Conservation (phyloP, 306 rosid species). For the Dryas octopetala region DNA sequence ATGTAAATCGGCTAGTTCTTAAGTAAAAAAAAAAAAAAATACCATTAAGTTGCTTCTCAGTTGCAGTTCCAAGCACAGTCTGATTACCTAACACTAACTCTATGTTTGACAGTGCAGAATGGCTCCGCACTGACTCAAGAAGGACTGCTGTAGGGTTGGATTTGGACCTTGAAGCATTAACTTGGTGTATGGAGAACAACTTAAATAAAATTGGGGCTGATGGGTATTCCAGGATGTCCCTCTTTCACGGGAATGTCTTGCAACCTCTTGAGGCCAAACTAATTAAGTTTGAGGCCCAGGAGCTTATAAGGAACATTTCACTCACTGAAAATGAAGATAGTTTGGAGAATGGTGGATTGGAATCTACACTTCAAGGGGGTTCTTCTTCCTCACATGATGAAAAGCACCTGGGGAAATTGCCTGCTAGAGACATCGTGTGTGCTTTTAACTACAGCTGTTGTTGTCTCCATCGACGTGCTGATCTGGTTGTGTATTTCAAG, state of each 20-base stretch:
- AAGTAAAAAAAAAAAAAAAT: not conserved
- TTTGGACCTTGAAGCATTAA: constrained; percentile 75
- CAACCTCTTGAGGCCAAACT: constrained; percentile 70
- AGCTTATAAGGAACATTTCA: constrained; percentile 44
- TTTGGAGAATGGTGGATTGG: constrained; percentile 28
- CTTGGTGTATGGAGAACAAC: constrained; percentile 85
- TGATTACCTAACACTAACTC: constrained; percentile 20
- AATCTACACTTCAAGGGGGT: constrained; percentile 35
- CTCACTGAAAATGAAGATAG: constrained; percentile 38
- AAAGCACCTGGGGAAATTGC: constrained; percentile 36
- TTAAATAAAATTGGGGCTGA: constrained; percentile 62
- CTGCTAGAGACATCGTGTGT: constrained; percentile 77
- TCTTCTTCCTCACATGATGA: constrained; percentile 36
- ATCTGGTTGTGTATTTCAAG: constrained; percentile 76
- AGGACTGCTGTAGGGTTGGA: constrained; percentile 83
- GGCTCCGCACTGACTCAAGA: constrained; percentile 77
- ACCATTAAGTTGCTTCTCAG: not conserved
- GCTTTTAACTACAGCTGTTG: constrained; percentile 97
- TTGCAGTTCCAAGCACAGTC: constrained; percentile 9
- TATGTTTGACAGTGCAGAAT: constrained; percentile 59
- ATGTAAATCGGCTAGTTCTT: not conserved
- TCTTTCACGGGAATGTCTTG: constrained; percentile 88
- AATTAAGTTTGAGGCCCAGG: constrained; percentile 45
- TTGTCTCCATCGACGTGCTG: constrained; percentile 84
- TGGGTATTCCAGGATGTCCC: constrained; percentile 73